Conservation (phyloP, 306 rosid species). For the Senna tora region DNA sequence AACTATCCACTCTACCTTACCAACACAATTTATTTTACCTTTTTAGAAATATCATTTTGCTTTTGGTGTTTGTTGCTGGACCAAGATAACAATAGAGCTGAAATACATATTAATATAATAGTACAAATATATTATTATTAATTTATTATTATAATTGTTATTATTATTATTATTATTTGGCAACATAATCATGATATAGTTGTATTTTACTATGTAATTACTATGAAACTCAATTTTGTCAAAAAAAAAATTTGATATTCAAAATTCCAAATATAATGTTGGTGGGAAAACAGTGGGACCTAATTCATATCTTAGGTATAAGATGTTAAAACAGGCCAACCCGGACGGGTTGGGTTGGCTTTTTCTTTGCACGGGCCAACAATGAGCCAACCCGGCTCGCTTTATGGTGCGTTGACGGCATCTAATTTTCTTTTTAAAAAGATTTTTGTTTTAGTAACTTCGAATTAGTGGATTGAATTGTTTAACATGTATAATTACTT, state of each 20-base stretch:
- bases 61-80: not conserved
- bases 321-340: too few relatives aligned
- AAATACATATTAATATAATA: not conserved
- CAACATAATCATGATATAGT: not conserved
- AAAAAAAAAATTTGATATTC: not conserved
- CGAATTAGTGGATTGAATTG: too few relatives aligned
- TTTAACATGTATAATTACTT: too few relatives aligned
- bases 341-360: too few relatives aligned
- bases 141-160: too few relatives aligned
- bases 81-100: not conserved
- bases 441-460: too few relatives aligned
- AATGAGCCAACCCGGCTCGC: too few relatives aligned
- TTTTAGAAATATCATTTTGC: too few relatives aligned
- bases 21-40: not conserved
- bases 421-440: too few relatives aligned
- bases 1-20: not conserved
- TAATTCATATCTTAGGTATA: not conserved
- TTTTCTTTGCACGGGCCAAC: too few relatives aligned
- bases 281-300: constrained; percentile 7
- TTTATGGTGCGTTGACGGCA: too few relatives aligned
- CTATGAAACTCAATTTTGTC: not conserved
- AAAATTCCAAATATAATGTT: not conserved
- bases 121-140: too few relatives aligned
- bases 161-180: not conserved
- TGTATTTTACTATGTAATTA: not conserved